phyloP scores from a whole-genome alignment of 768 basidiomycete genomes.

The Aureoboletus auriporus region DNA sequence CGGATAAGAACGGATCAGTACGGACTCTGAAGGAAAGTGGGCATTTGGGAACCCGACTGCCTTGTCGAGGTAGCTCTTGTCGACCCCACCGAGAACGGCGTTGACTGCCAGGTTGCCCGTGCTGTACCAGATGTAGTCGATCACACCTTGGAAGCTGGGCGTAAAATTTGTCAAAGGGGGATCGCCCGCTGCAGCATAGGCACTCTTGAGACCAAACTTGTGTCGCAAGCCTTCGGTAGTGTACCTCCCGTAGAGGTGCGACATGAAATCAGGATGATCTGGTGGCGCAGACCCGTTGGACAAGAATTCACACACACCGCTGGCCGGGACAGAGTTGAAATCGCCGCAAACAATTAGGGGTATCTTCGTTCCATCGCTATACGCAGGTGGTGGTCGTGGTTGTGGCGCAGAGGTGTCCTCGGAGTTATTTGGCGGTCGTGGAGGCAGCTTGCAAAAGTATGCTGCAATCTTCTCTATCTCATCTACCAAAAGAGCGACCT shows the following conservation, averaged over 20 bases:
- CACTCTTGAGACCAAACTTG: constrained; percentile 76
- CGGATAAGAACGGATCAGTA: constrained; percentile 20
- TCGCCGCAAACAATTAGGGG: constrained; percentile 92
- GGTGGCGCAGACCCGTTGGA: constrained; percentile 63
- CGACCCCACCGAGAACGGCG: constrained; percentile 85
- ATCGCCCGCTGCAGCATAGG: constrained; percentile 63
- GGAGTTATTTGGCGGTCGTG: constrained; percentile 42
- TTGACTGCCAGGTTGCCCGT: constrained; percentile 69
- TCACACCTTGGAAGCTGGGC: constrained; percentile 77
- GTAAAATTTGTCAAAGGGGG: constrained; percentile 85
- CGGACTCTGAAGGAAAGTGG: constrained; percentile 96
- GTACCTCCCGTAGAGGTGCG: constrained; percentile 86
- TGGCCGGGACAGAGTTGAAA: constrained; percentile 84
- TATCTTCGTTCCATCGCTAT: constrained; percentile 84
- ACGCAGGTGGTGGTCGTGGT: constrained; percentile 57
- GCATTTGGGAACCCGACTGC: constrained; percentile 95
- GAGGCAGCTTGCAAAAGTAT: constrained; percentile 81
- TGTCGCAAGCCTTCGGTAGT: constrained; percentile 88
- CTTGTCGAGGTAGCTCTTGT: constrained; percentile 79
- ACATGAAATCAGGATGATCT: constrained; percentile 89
- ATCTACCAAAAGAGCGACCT: constrained; percentile 87
- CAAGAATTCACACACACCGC: constrained; percentile 91
- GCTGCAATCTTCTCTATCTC: constrained; percentile 88
- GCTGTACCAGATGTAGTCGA: constrained; percentile 96
- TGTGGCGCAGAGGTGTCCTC: constrained; percentile 25